Conservation (phyloP, 2,329 filamentous ascomycete species). For the Rutstroemia sp. region DNA sequence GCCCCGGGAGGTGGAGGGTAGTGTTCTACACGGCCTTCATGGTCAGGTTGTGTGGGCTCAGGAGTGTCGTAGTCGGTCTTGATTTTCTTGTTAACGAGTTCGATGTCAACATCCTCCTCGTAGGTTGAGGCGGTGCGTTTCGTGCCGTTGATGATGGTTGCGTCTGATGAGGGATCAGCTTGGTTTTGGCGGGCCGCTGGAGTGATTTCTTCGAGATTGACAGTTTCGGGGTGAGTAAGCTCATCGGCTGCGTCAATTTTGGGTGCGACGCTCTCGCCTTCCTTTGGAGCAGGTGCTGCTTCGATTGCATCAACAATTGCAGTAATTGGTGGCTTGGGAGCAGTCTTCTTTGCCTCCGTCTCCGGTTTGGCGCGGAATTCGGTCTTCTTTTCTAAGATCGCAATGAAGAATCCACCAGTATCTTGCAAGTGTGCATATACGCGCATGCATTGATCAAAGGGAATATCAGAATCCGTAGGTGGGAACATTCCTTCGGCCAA, state of each 20-base stretch:
- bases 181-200: conserved; percentile 29
- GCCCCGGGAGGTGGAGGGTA: conserved; percentile 29
- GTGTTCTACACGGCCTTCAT: conserved; percentile 28
- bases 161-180: conserved; percentile 18
- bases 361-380: conserved; percentile 78
- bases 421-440: conserved; percentile 95
- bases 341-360: conserved; percentile 44
- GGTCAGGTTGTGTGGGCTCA: not conserved
- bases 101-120: conserved; percentile 10
- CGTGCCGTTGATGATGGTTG: conserved; percentile 22
- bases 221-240: conserved; percentile 13
- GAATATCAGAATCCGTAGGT: conserved; percentile 53
- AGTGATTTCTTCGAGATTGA: conserved; percentile 24
- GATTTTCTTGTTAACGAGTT: conserved; percentile 36
- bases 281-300: conserved; percentile 26
- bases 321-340: conserved; percentile 32
- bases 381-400: conserved; percentile 82
- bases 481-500: conserved; percentile 83
- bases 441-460: conserved; percentile 84
- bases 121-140: conserved; percentile 33
- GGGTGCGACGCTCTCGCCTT: conserved; percentile 23
- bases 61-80: conserved; percentile 32
- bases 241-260: conserved; percentile 28
- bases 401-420: conserved; percentile 96
- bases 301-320: conserved; percentile 36